Conservation (phyloP, 176 grass and related monocot genomes). For the Hsuehochloa calcarea region DNA sequence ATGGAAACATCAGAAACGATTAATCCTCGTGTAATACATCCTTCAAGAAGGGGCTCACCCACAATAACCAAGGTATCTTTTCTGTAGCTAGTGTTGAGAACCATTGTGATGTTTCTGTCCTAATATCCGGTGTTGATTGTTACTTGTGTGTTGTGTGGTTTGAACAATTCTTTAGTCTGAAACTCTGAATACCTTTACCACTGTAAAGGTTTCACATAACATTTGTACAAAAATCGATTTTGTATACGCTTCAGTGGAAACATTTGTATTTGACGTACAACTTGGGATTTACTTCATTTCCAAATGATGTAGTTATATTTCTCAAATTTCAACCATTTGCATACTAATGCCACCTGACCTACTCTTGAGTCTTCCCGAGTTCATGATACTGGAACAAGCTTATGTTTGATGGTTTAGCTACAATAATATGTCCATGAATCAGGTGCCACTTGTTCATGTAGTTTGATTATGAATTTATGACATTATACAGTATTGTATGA, state of each 20-base stretch:
- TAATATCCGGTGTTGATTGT: neutral
- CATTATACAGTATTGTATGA: neutral
- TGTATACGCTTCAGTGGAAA: neutral
- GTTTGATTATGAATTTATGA: slow-evolving; percentile 3
- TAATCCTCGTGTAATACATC: slow-evolving; percentile 74
- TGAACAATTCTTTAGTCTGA: slow-evolving; percentile 19
- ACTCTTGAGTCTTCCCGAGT: slow-evolving; percentile 3
- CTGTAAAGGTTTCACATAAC: neutral
- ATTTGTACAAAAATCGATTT: neutral
- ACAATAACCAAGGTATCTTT: slow-evolving; percentile 83
- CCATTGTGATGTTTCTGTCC: neutral
- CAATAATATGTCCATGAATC: slow-evolving; percentile 4
- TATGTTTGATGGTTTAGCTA: slow-evolving; percentile 12
- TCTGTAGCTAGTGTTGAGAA: slow-evolving; percentile 26
- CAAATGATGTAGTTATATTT: slow-evolving; percentile 22
- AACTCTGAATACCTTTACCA: neutral
- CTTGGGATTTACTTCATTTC: neutral
- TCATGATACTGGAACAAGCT: slow-evolving; percentile 1
- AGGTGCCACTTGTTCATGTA: neutral
- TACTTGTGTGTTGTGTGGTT: neutral
- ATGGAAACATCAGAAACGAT: slow-evolving; percentile 95
- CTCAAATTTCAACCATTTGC: neutral
- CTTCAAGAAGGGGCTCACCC: slow-evolving; percentile 90
- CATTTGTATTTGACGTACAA: slow-evolving; percentile 6
- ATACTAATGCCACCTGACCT: slow-evolving; percentile 2